Base-by-base conservation (phyloP, 2,329 filamentous ascomycete genomes). In the Aspergillus thermomutatus region DNA sequence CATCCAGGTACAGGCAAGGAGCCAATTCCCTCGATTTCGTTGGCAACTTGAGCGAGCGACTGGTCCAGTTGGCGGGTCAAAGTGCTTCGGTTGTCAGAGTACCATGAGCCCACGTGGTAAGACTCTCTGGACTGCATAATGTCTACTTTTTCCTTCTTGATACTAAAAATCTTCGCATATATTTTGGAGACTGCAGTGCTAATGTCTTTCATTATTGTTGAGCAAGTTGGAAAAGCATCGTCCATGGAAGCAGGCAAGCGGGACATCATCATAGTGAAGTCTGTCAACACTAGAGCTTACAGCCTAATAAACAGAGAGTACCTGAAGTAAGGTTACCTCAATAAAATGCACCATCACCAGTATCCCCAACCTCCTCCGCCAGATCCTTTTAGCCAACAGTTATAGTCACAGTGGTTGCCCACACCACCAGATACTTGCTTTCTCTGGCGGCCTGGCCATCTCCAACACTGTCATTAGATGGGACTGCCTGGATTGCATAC, bases 101-200 rank as follows among this genome's bases (percentile, higher is more conserved):
- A 99, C 94, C 94, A 99, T 19, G 86, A 88, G 41, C 90, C 90
- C 23, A 93, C 92, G 72, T 97, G 94, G 55, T 82, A 85, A 21
- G 91, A 87, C 62, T 79, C 72, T 68, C 87, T 70, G 52, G 73
- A 63, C 51, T 70, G 34, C 77, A 79, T 79, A 43, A 25, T 65
- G 56, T 23, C 21, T 46, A 21, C 21, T 46, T 46, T 46, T 14
- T 17, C 11, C 10, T 46, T 46, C 10, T 14, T 46, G 10, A 11
- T 21, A 46, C 4, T 46, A 3, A 26, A 17, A 26, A 17, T 7
- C 10, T 21, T 7, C 23, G 43, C 21, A 46, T 26, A 23, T 14
- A n/a, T 23, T 10, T 14, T 26, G 43, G 23, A 23, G 11, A 14
- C 21, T 17, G 43, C 23, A 17, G 14, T 46, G 11, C 23, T 26